Conservation (phyloP, 768 basidiomycete species). For the Multifurca ochricompacta region DNA sequence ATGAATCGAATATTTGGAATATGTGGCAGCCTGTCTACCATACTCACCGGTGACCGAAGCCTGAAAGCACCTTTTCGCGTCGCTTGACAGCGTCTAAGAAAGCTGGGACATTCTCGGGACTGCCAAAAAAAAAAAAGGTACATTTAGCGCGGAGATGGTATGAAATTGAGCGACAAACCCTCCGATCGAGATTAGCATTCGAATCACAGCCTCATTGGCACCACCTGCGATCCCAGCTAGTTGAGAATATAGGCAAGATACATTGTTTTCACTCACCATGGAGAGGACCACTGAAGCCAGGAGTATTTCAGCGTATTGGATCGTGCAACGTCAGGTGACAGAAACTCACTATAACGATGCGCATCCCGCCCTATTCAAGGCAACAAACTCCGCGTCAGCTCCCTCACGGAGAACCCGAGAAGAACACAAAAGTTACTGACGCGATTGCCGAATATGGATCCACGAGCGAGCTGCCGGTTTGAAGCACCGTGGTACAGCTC, state of each 20-base stretch:
- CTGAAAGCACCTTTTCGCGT: slow-evolving; percentile 81
- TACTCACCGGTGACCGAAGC: slow-evolving; percentile 77
- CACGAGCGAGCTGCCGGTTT: slow-evolving; percentile 82
- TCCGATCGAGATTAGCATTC: slow-evolving; percentile 87
- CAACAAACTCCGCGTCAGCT: not conserved
- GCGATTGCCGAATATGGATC: slow-evolving; percentile 87
- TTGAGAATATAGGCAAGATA: not conserved
- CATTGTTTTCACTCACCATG: slow-evolving; percentile 41
- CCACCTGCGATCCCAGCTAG: slow-evolving; percentile 42
- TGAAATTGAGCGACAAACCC: slow-evolving; percentile 37
- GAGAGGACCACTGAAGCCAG: slow-evolving; percentile 49
- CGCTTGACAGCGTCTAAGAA: slow-evolving; percentile 84
- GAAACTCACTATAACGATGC: slow-evolving; percentile 81
- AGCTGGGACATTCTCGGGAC: slow-evolving; percentile 75
- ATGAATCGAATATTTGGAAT: not conserved
- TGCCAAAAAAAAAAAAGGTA: slow-evolving; percentile 24
- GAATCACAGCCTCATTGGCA: slow-evolving; percentile 90
- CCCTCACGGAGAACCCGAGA: not conserved
- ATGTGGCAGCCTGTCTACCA: not conserved
- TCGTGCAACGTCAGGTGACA: not conserved
- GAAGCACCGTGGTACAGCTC: slow-evolving; percentile 76
- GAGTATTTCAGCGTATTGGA: not conserved
- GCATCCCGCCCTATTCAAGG: slow-evolving; percentile 56
- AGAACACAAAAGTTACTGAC: slow-evolving; percentile 30
- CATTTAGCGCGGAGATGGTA: not conserved